These are phyloP conservation scores for Sclerotinia sclerotiorum DNA, from an alignment of 2,329 filamentous ascomycete species.

Conservation along the genomic window DNA sequence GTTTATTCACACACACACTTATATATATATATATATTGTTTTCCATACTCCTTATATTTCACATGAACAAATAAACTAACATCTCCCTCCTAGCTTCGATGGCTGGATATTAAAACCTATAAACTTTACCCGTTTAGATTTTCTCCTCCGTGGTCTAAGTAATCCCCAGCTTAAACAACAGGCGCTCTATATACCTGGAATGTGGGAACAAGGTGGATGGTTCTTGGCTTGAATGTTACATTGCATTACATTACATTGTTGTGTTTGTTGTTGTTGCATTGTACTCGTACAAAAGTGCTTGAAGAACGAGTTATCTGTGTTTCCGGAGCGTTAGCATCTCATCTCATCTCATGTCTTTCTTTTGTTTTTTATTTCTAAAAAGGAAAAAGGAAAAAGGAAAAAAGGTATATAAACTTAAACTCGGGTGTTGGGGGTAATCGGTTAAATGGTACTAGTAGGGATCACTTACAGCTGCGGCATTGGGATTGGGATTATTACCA, in stretches of 20 bases:
- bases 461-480: too few species aligned
- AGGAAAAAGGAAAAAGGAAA: too few species aligned
- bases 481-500: not conserved
- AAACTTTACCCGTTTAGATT: conserved; percentile 71
- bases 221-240: conserved; percentile 48
- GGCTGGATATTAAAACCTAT: conserved; percentile 91
- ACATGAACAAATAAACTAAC: not conserved
- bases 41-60: not conserved
- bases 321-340: not conserved
- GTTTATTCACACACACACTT: not conserved
- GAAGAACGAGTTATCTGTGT: not conserved
- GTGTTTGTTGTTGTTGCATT: not conserved
- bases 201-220: conserved; percentile 86
- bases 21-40: not conserved
- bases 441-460: not conserved
- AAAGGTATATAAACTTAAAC: not conserved
- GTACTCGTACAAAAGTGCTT: not conserved
- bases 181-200: conserved; percentile 66
- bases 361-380: too few species aligned
- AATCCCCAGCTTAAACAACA: conserved; percentile 56
- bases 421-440: not conserved
- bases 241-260: too few species aligned
- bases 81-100: conserved; percentile 68
- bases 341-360: too few species aligned
- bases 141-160: conserved; percentile 67